Evolutionary conservation across 75 land plant species (phyloP).

Genomic region (Cupressus sempervirens): DNA sequence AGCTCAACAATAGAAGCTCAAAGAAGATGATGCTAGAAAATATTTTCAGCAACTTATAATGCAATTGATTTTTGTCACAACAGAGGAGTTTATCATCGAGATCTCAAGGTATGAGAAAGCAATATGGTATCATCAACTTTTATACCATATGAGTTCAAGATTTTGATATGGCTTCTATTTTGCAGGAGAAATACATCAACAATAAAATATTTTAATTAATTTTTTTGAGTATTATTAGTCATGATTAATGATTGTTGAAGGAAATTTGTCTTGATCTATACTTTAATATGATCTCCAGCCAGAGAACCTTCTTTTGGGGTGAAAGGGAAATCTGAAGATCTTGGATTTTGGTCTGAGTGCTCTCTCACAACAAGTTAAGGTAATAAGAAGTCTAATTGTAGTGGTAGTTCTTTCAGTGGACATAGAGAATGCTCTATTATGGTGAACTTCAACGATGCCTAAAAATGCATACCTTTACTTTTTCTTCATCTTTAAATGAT

Average conservation of each 20-base stretch:
- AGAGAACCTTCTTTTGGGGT: slow-evolving; percentile 67
- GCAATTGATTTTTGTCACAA: slow-evolving; percentile 68
- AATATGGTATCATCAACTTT: neutral
- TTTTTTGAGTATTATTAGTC: neutral
- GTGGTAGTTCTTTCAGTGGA: neutral
- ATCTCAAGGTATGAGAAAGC: slow-evolving; percentile 38
- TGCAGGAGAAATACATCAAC: neutral
- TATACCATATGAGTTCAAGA: neutral
- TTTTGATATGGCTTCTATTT: neutral
- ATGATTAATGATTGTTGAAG: neutral
- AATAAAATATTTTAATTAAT: neutral
- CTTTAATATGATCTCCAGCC: slow-evolving; percentile 41
- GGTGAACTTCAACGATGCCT: neutral
- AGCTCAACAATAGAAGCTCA: slow-evolving; percentile 54
- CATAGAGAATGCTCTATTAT: neutral
- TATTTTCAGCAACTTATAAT: slow-evolving; percentile 66
- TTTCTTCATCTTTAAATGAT: neutral
- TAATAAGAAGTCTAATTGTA: slow-evolving; percentile 12
- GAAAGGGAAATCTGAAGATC: slow-evolving; percentile 52
- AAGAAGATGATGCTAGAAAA: slow-evolving; percentile 77
- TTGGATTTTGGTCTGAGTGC: slow-evolving; percentile 84
- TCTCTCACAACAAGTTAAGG: slow-evolving; percentile 56
- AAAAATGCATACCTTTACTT: neutral
- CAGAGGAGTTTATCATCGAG: slow-evolving; percentile 59
- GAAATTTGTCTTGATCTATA: neutral